Conservation (phyloP, 306 rosid species). For the cucumber (Cucumis sativus) region DNA sequence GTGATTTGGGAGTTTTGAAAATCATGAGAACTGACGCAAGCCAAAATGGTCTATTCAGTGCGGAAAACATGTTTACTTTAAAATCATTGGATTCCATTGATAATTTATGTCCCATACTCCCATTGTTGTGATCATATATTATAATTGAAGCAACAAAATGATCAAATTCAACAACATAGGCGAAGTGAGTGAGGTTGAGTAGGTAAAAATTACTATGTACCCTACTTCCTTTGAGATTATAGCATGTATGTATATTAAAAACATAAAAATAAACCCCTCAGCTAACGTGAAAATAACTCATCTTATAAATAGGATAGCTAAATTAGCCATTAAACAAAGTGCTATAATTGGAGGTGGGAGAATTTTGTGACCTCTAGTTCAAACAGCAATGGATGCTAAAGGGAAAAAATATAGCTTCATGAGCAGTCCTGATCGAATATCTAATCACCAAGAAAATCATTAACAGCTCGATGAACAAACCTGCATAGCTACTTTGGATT, state of each 20-base stretch:
- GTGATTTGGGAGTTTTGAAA: not conserved
- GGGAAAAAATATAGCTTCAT: no score
- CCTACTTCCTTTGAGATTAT: no score
- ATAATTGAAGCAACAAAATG: not conserved
- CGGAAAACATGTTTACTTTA: not conserved
- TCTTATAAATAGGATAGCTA: not conserved
- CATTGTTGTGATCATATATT: not conserved
- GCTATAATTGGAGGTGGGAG: not conserved
- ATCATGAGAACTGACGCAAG: not conserved
- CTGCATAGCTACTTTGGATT: not conserved
- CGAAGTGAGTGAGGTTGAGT: no score
- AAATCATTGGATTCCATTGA: not conserved
- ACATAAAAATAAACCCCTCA: no score
- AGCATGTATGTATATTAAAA: no score
- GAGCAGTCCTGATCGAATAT: no score
- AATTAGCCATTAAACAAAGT: not conserved
- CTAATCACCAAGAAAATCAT: no score
- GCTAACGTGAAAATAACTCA: no score
- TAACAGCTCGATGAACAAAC: not conserved
- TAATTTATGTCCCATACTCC: not conserved
- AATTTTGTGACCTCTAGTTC: not conserved
- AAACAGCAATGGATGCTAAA: not conserved
- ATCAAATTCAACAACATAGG: no score
- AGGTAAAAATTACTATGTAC: no score
- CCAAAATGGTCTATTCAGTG: not conserved